Conservation (phyloP, 2,329 filamentous ascomycete genomes). For the Aspergillus sergii region DNA sequence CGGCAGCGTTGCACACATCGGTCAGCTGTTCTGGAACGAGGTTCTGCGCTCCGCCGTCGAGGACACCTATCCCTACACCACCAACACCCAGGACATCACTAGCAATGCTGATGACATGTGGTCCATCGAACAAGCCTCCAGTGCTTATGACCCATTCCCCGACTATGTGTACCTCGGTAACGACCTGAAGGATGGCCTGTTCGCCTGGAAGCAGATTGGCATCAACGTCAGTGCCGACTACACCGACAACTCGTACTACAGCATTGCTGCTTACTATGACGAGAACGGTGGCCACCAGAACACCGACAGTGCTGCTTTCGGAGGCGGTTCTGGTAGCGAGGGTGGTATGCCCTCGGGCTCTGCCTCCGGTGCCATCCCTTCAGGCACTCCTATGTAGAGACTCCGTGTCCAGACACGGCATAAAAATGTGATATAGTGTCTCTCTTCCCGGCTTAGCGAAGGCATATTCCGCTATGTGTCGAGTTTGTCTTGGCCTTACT, state of each 20-base stretch:
- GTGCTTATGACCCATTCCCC: constrained; percentile 54
- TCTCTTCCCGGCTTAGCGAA: background rate
- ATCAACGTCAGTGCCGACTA: constrained; percentile 45
- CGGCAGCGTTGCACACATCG: constrained; percentile 50
- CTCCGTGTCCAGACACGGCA: background rate
- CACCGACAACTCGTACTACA: constrained; percentile 27
- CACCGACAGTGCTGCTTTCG: constrained; percentile 16
- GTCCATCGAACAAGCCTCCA: constrained; percentile 45
- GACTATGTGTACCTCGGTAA: constrained; percentile 59
- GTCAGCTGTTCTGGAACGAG: constrained; percentile 55
- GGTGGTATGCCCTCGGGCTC: constrained; percentile 12
- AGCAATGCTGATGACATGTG: constrained; percentile 49
- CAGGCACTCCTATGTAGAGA: constrained; percentile 4
- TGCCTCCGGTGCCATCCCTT: constrained; percentile 19
- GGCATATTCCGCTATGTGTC: background rate
- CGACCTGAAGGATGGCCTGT: constrained; percentile 48
- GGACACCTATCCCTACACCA: constrained; percentile 41
- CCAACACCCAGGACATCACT: constrained; percentile 35
- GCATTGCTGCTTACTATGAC: constrained; percentile 27
- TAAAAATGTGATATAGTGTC: background rate
- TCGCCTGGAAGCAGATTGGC: constrained; percentile 54
- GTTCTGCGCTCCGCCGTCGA: constrained; percentile 49
- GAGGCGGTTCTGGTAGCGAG: constrained; percentile 14
- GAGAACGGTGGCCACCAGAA: constrained; percentile 27
- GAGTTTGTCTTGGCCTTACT: background rate